Evolutionary conservation across 1,284 basidiomycete genomes (phyloP).

Genomic region (Ustilago shanxiensis): DNA sequence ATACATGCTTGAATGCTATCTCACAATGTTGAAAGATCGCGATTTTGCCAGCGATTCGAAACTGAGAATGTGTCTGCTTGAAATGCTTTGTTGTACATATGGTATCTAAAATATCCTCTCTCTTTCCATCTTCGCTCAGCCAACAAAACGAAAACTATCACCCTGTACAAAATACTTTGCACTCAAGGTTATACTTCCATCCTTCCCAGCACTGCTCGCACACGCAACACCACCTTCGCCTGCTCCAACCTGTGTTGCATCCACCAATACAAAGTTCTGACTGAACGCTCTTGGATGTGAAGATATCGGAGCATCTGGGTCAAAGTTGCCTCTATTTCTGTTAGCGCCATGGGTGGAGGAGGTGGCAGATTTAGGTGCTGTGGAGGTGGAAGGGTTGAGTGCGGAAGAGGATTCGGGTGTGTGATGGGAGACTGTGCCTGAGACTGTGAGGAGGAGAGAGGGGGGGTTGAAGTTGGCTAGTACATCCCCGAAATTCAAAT

Average conservation of each 20-base stretch:
- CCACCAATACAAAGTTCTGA: slow-evolving; percentile 64
- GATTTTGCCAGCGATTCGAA: too few species aligned
- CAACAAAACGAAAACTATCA: slow-evolving; percentile 64
- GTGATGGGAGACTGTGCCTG: slow-evolving; percentile 65
- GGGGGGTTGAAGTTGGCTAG: slow-evolving; percentile 53
- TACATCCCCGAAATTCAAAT: too few species aligned
- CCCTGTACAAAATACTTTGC: slow-evolving; percentile 64
- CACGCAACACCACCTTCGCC: slow-evolving; percentile 37
- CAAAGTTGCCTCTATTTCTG: slow-evolving; percentile 39
- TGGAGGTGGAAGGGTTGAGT: slow-evolving; percentile 28
- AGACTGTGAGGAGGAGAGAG: slow-evolving; percentile 58
- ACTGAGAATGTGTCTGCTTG: too few species aligned
- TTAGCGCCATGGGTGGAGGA: slow-evolving; percentile 45
- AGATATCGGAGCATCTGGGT: slow-evolving; percentile 59
- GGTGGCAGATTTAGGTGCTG: slow-evolving; percentile 58
- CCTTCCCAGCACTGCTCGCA: slow-evolving; percentile 29
- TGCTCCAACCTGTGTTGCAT: slow-evolving; percentile 18
- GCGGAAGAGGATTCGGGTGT: slow-evolving; percentile 62
- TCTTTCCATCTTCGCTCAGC: slow-evolving; percentile 22
- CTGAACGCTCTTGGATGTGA: slow-evolving; percentile 59
- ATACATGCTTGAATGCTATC: neutral
- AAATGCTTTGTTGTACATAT: too few species aligned
- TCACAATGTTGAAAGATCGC: too few species aligned
- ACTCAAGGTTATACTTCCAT: slow-evolving; percentile 34
- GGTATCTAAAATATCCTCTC: neutral